These are phyloP conservation scores for Pseudonectria foliicola DNA, from an alignment of 2,329 filamentous ascomycete species.

Conservation along the genomic window DNA sequence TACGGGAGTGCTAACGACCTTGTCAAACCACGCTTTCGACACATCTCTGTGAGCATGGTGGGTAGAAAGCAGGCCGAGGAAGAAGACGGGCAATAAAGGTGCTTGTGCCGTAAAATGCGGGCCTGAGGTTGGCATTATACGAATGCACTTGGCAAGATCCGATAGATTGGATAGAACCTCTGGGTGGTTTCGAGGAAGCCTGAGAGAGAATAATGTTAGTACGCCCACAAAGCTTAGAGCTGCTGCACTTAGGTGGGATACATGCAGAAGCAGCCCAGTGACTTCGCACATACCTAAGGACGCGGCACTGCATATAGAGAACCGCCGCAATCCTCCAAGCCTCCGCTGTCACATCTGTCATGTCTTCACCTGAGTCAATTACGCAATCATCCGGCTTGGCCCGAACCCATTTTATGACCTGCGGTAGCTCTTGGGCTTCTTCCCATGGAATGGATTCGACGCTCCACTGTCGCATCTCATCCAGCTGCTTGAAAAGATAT, in stretches of 20 bases:
- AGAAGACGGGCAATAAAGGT: slow-evolving; percentile 34
- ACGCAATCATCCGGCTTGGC: slow-evolving; percentile 13
- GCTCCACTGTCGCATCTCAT: slow-evolving; percentile 30
- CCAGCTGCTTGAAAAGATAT: slow-evolving; percentile 21
- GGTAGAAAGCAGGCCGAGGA: slow-evolving; percentile 32
- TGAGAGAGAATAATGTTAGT: slow-evolving; percentile 11
- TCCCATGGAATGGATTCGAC: slow-evolving; percentile 20
- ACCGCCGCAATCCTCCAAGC: slow-evolving; percentile 34
- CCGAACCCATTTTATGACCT: slow-evolving; percentile 25
- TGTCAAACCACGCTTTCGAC: slow-evolving; percentile 29
- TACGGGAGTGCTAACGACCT: slow-evolving; percentile 29
- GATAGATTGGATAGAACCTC: slow-evolving; percentile 25
- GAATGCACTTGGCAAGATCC: slow-evolving; percentile 30
- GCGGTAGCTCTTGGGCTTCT: slow-evolving; percentile 7
- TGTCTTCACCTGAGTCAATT: slow-evolving; percentile 23
- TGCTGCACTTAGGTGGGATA: too few species aligned
- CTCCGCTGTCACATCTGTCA: slow-evolving; percentile 35
- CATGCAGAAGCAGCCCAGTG: too few species aligned
- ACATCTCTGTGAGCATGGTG: slow-evolving; percentile 19
- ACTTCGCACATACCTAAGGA: slow-evolving; percentile 24
- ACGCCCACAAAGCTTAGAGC: neutral
- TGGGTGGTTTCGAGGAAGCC: slow-evolving; percentile 31
- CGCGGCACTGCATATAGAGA: slow-evolving; percentile 33
- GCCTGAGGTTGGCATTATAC: slow-evolving; percentile 35
- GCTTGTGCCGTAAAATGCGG: slow-evolving; percentile 34